A percentile compares a stretch with the other conserved stretches of the same genome.
These are phyloP conservation scores for Lumnitzera racemosa DNA, from an alignment of 345 rosid species.

Conservation along the genomic window DNA sequence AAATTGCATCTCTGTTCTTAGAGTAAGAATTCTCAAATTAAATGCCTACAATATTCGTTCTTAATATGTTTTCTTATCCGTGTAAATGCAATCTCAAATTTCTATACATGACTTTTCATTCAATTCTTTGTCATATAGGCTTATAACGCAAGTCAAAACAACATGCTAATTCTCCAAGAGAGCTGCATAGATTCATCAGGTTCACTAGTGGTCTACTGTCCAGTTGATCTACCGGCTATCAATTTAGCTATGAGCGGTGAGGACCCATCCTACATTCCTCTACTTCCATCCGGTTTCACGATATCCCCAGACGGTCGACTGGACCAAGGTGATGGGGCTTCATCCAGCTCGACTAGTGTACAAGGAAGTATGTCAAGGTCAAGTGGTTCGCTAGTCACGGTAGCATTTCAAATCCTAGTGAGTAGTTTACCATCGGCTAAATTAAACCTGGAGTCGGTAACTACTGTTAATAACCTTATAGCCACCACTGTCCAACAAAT, in stretches of 20 bases:
- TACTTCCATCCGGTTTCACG: slow-evolving; percentile 91
- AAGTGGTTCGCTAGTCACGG: slow-evolving; percentile 57
- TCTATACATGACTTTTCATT: background rate
- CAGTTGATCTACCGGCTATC: slow-evolving; percentile 73
- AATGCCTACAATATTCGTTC: background rate
- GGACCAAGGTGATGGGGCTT: slow-evolving; percentile 50
- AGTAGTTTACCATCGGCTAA: slow-evolving; percentile 82
- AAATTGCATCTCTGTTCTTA: slow-evolving; percentile 86
- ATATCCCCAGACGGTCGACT: slow-evolving; percentile 61
- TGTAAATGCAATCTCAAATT: too few species aligned
- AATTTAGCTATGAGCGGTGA: slow-evolving; percentile 93
- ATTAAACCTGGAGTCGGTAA: slow-evolving; percentile 90
- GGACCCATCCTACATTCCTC: slow-evolving; percentile 77
- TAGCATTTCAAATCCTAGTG: slow-evolving; percentile 89
- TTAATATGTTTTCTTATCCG: too few species aligned
- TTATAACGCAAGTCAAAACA: slow-evolving; percentile 63
- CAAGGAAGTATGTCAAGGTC: slow-evolving; percentile 9
- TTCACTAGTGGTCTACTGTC: slow-evolving; percentile 74
- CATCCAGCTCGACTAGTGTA: slow-evolving; percentile 44
- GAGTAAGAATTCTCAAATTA: slow-evolving; percentile 38
- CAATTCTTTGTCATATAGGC: slow-evolving; percentile 36
- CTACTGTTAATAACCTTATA: slow-evolving; percentile 82
- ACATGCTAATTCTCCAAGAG: slow-evolving; percentile 94
- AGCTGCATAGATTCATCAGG: slow-evolving; percentile 86
- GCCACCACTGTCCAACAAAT: slow-evolving; percentile 86